phyloP scores from a whole-genome alignment of 78 protist species.

The slime mould (Dictyostelium discoideum) region dicty_2.7 NC_007091.3:761501-762000 shows the following conservation, averaged over 20 bases:
- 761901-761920: background rate
- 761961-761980: background rate
- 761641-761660: background rate
- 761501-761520: background rate
- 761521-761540: background rate
- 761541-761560: background rate
- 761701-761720: conserved; percentile 74
- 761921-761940: background rate
- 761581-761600: background rate
- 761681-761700: conserved; percentile 41
- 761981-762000: background rate
- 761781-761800: background rate
- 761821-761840: background rate
- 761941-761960: background rate
- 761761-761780: background rate
- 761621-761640: background rate
- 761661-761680: background rate
- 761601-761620: conserved; percentile 1
- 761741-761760: conserved; percentile 24
- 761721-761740: conserved; percentile 58
- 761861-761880: background rate
- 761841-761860: background rate
- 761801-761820: conserved; percentile 41
- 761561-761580: background rate
- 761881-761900: background rate